Base-by-base conservation (phyloP, 257 asterid genomes). In the Dorcoceras hygrometricum region DNA sequence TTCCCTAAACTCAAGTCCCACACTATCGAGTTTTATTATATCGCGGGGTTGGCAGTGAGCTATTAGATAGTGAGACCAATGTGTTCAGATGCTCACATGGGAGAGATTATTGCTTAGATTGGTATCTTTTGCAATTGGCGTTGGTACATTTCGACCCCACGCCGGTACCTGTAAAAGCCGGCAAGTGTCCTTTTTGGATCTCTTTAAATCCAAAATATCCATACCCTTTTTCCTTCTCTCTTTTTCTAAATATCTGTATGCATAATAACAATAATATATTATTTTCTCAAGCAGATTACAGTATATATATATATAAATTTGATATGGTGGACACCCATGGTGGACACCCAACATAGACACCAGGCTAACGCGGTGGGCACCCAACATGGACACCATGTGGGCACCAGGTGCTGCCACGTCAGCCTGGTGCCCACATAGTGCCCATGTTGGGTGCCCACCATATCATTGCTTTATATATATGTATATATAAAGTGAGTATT, bases 181-280 rank as follows among this genome's bases (percentile, higher is more conserved):
- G 26, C 36, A 31, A 24, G 3, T 69, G 64, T 71, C 31, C 75
- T 72, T 72, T 76, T 72, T 76, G 75, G 66, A 72, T 32, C 26
- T 66, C 43, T 61, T 67, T 28, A 51, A 46, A 54, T 71, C 54
- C 22, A 16, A 46, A 39, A 46, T 46, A 16, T 18, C 54, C 22
- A 18, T 8, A 0, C 8, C 8, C 5, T 46, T 46, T 46, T 16
- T 1, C 53, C 1, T 14, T 14, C 2, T 39, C 4, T 39, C 51
- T 14, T 43, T 43, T 43, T 36, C 48, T 36, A 36, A 36, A 43
- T 43, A 43, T 46, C 20, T 14, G 16, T 14, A 39, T 12, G 0
- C n/a, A 8, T 34, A 8, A 34, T 34, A 39, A 39, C 16, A 39
- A 39, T 0, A 34, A 34, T 39, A 10, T 32, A 32, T 32, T 32